Conservation (phyloP, 2,329 filamentous ascomycete species). For the Stachybotrys chlorohalonatus region DNA sequence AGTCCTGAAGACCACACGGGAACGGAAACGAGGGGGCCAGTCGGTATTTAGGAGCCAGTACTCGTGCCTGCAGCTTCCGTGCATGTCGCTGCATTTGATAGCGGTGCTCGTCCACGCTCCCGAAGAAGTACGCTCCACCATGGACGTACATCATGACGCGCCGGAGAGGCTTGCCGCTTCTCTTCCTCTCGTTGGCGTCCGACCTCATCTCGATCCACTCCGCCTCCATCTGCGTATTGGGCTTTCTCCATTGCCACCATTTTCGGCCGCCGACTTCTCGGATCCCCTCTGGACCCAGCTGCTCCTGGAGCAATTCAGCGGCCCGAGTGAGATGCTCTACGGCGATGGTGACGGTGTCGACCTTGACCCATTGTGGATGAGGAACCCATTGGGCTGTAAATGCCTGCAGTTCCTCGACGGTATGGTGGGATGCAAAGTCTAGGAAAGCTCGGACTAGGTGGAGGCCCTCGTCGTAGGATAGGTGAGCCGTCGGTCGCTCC, state of each 20-base stretch:
- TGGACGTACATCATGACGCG: slow-evolving; percentile 91
- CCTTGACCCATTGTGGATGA: slow-evolving; percentile 77
- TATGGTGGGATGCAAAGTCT: slow-evolving; percentile 74
- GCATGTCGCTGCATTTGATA: slow-evolving; percentile 97
- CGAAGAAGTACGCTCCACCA: slow-evolving; percentile 92
- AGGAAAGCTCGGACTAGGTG: slow-evolving; percentile 82
- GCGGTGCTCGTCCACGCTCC: slow-evolving; percentile 91
- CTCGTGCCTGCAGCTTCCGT: slow-evolving; percentile 80
- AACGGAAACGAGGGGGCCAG: slow-evolving; percentile 93
- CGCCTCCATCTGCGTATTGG: slow-evolving; percentile 55
- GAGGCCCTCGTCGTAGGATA: slow-evolving; percentile 91
- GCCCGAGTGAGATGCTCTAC: slow-evolving; percentile 54
- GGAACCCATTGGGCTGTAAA: slow-evolving; percentile 93
- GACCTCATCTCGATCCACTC: slow-evolving; percentile 97
- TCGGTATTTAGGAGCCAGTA: slow-evolving; percentile 80
- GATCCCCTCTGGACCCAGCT: slow-evolving; percentile 72
- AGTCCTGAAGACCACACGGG: slow-evolving; percentile 85
- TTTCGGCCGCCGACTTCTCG: slow-evolving; percentile 67
- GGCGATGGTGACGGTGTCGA: slow-evolving; percentile 59
- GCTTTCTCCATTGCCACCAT: slow-evolving; percentile 85
- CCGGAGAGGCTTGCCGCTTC: slow-evolving; percentile 47
- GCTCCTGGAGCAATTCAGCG: slow-evolving; percentile 56
- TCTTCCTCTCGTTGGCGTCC: slow-evolving; percentile 60
- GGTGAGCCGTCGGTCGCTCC: slow-evolving; percentile 77
- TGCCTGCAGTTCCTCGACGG: slow-evolving; percentile 84